Percentiles rank a stretch among this genome's conserved stretches.
phyloP scores from a whole-genome alignment of 1,284 basidiomycete genomes.

The Pholiota adiposa region DNA sequence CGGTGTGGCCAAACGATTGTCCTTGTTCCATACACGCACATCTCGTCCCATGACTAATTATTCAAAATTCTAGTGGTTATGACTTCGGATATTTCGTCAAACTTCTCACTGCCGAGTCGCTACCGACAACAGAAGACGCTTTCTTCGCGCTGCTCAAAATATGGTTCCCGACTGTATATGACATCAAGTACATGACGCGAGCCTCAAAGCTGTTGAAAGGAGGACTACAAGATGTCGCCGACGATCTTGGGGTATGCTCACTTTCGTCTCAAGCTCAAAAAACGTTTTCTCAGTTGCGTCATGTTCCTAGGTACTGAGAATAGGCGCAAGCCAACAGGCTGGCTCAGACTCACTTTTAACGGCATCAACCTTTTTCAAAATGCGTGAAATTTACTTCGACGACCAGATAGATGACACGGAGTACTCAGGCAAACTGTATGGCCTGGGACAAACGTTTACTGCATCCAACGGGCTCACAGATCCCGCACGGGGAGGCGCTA shows the following conservation, averaged over 20 bases:
- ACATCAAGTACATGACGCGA: constrained; percentile 98
- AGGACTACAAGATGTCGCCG: constrained; percentile 94
- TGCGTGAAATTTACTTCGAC: constrained; percentile 90
- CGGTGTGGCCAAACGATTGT: background rate
- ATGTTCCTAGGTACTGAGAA: constrained; percentile 73
- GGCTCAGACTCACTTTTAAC: constrained; percentile 96
- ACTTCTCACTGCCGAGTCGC: constrained; percentile 85
- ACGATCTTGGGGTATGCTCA: constrained; percentile 78
- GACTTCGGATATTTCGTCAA: constrained; percentile 99
- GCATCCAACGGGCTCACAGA: constrained; percentile 67
- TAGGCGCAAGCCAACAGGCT: constrained; percentile 94
- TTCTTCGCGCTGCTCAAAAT: constrained; percentile 90
- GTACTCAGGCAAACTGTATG: constrained; percentile 78
- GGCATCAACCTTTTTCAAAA: constrained; percentile 94
- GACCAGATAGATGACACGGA: constrained; percentile 82
- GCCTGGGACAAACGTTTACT: constrained; percentile 76
- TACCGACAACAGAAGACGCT: constrained; percentile 88
- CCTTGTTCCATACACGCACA: background rate
- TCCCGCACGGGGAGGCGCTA: constrained; percentile 67
- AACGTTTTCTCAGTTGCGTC: constrained; percentile 6
- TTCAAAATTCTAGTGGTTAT: constrained; percentile 74
- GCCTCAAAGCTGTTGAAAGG: constrained; percentile 89
- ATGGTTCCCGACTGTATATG: constrained; percentile 98
- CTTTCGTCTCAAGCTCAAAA: constrained; percentile 6
- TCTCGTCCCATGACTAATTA: background rate